Base-by-base conservation (phyloP, 805 yeast genomes). In the Lipomyces oligophaga region DNA sequence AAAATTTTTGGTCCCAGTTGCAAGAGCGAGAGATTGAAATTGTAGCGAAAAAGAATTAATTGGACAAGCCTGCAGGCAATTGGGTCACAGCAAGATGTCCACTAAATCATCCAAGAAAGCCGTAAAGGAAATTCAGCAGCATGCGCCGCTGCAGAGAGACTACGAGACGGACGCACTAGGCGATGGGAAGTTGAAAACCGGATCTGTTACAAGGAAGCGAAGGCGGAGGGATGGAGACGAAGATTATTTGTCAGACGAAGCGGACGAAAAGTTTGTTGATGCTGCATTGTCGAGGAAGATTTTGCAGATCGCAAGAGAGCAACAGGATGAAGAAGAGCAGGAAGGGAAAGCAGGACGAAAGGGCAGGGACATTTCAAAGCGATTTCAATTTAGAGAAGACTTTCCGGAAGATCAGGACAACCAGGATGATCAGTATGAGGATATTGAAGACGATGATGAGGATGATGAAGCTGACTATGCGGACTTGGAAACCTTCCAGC, bases 251-350 rank as follows among this genome's bases (percentile, higher is more conserved):
- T 32, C 37, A 32, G 77, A 73, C 10, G 75, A 72, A 48, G 68
- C 72, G 30, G 81, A 74, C 21, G 88, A 81, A 38, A 80, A 75
- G 35, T 82, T 69, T 58, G 73, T 93, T 32, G 96, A 90, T 69
- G 84, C 97, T 16, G 72, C 79, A 16, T 70, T 86, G 25, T 85
- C 97, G 1, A 75, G 94, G 66, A 86, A 79, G 67, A 89, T 93
- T 65, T 72, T 93, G 57, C 85, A 84, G 63, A 73, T 93, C 52
- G 99, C 98, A 16, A 81, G 77, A 58, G 90, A 84, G 60, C 99
- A 93, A 69, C 96, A 88, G 67, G 88, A 85, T 36, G 99, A 93
- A 63, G 64, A 89, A 18, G 89, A 79, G 43, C 80, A 72, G 38
- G 95, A 85, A 58, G 43, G 7, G 57, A 57, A 30, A 41, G 52